Evolutionary conservation across 805 yeast genomes (phyloP).

Genomic region (Hanseniaspora lachancei): DNA sequence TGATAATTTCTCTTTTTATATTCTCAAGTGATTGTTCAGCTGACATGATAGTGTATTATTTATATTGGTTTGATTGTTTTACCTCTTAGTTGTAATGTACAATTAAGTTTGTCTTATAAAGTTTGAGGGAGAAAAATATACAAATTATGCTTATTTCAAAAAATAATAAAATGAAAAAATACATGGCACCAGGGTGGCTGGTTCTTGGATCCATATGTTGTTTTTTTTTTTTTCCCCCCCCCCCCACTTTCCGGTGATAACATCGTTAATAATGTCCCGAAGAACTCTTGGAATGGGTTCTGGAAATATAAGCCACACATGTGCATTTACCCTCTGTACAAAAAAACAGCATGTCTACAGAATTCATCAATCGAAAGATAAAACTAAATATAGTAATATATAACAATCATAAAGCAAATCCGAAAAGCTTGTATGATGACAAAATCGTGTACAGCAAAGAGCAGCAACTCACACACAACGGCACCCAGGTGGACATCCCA

Average conservation of each 20-base stretch:
- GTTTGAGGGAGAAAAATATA: too few relatives aligned
- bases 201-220: neutral
- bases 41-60: neutral
- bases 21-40: conserved; percentile 6
- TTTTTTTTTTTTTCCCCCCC: too few relatives aligned
- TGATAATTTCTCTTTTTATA: conserved; percentile 4
- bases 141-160: too few relatives aligned
- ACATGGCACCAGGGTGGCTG: neutral
- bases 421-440: conserved; percentile 46
- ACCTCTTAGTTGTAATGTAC: too few relatives aligned
- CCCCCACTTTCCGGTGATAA: too few relatives aligned
- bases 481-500: conserved; percentile 91
- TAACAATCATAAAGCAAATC: conserved; percentile 19
- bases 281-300: too few relatives aligned
- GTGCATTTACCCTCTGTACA: neutral
- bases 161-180: neutral
- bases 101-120: neutral
- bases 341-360: too few relatives aligned
- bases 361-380: too few relatives aligned
- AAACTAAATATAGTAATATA: neutral
- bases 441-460: conserved; percentile 43
- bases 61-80: too few relatives aligned
- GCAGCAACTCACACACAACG: conserved; percentile 52
- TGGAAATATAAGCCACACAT: neutral
- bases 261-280: too few relatives aligned